A percentile compares a stretch with the other conserved stretches of the same genome.
Evolutionary conservation across 2,329 filamentous ascomycete genomes (phyloP).

Genomic region (Alternaria solani): DNA sequence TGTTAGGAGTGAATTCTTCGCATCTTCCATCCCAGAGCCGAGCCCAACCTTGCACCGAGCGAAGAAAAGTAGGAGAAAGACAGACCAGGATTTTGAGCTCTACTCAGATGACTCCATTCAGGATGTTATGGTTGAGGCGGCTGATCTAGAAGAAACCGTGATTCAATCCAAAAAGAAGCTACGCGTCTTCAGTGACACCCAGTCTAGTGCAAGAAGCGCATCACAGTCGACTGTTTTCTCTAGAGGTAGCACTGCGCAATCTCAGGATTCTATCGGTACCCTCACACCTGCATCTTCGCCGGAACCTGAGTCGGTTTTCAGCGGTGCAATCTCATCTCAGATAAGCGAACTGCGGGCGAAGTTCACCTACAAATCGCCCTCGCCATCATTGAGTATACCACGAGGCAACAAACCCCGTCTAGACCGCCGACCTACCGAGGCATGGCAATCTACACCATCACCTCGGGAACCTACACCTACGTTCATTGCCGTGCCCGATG

Average conservation of each 20-base stretch:
- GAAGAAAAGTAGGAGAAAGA: slow-evolving; percentile 41
- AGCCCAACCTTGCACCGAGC: slow-evolving; percentile 53
- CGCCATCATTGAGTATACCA: slow-evolving; percentile 5
- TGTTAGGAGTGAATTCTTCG: slow-evolving; percentile 58
- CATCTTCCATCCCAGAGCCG: slow-evolving; percentile 43
- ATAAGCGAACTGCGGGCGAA: slow-evolving; percentile 42
- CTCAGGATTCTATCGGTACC: slow-evolving; percentile 37
- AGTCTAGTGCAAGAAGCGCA: slow-evolving; percentile 26
- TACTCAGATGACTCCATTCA: slow-evolving; percentile 60
- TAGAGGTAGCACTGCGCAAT: slow-evolving; percentile 30
- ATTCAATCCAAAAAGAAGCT: slow-evolving; percentile 45
- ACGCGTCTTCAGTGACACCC: slow-evolving; percentile 42
- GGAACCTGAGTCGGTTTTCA: slow-evolving; percentile 37
- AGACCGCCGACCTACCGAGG: slow-evolving; percentile 19
- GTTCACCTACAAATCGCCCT: slow-evolving; percentile 38
- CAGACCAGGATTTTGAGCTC: slow-evolving; percentile 54
- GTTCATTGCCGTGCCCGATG: background rate
- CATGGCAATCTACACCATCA: slow-evolving; percentile 14
- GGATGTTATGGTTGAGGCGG: slow-evolving; percentile 51
- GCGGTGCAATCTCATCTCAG: slow-evolving; percentile 37
- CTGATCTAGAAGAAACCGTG: slow-evolving; percentile 43
- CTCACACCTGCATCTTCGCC: slow-evolving; percentile 46
- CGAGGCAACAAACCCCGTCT: slow-evolving; percentile 9
- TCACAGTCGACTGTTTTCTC: slow-evolving; percentile 43
- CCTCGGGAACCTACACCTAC: slow-evolving; percentile 10